Base-by-base conservation (phyloP, 805 yeast genomes). In the Metschnikowia koreensis region DNA sequence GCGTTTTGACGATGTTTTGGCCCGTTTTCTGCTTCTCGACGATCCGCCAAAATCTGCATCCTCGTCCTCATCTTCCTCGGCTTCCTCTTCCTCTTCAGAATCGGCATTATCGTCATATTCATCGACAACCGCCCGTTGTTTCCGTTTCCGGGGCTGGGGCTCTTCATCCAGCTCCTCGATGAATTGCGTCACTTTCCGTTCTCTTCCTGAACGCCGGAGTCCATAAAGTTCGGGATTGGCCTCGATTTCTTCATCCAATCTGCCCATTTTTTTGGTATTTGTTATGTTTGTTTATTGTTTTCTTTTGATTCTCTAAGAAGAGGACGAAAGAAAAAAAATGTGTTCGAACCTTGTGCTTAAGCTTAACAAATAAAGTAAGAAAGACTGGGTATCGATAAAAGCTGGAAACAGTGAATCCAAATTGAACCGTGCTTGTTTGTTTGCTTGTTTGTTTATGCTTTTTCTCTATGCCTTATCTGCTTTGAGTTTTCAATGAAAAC, bases 171-270 rank as follows among this genome's bases (percentile, higher is more conserved):
- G 70, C 11, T 65, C 68, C 34, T 74, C 77, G 31, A 66, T 67
- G 1, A 71, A 58, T 15, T 68, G 50, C 7, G 69, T 62, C 11
- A 57, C 68, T 16, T 73, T 71, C 53, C 83, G 74, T 9, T 86
- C 82, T 61, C 94, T 75, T 41, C 83, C 83, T 5, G 92, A 85
- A 58, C 96, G 78, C 68, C 96, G 81, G 49, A 88, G 74, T 1
- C 96, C 96, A 60, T 88, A 88, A n/a, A 88, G 74, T 63, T 87
- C 96, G 1, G 96, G 96, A 65, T 87, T 84, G 46, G 59, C 59
- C 46, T 59, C 62, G 45, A 59, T 48, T 42, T 59, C 62, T 36
- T 57, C 59, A 34, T 38, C 55, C 36, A 57, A 45, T 40, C 46
- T 55, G 11, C 28, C 58, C 62, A 59, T 58, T 29, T 58, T 29